phyloP scores from a whole-genome alignment of 768 basidiomycete genomes.

The Suillus variegatus region DNA sequence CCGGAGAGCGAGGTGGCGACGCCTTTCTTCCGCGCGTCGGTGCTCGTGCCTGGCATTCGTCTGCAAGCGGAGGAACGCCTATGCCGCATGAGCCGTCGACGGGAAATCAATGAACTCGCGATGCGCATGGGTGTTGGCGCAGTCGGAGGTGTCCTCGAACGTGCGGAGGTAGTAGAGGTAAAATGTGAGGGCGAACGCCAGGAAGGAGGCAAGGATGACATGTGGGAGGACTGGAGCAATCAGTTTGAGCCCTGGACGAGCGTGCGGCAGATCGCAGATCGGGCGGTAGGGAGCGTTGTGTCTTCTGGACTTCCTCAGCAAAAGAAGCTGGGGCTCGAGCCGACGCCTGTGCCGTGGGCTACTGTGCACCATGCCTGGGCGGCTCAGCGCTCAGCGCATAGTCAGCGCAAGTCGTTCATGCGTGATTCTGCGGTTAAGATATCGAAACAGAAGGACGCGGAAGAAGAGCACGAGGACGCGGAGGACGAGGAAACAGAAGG shows the following conservation, averaged over 20 bases:
- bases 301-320: slow-evolving; percentile 19
- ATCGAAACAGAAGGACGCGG: slow-evolving; percentile 34
- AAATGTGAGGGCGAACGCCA: slow-evolving; percentile 10
- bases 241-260: slow-evolving; percentile 67
- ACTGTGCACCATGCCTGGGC: slow-evolving; percentile 69
- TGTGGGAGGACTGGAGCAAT: slow-evolving; percentile 71
- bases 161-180: slow-evolving; percentile 10
- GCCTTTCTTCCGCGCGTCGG: slow-evolving; percentile 67
- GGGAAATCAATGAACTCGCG: slow-evolving; percentile 77
- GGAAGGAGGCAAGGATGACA: slow-evolving; percentile 23
- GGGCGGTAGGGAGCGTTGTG: slow-evolving; percentile 69
- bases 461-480: slow-evolving; percentile 32
- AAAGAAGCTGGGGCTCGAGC: slow-evolving; percentile 32
- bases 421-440: slow-evolving; percentile 46
- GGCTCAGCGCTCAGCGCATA: slow-evolving; percentile 48
- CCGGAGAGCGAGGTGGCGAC: slow-evolving; percentile 27
- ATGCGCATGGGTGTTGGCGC: slow-evolving; percentile 84
- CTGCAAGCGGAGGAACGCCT: slow-evolving; percentile 54
- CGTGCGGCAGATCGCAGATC: slow-evolving; percentile 74
- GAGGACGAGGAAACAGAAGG: slow-evolving; percentile 35
- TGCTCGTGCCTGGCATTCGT: slow-evolving; percentile 65
- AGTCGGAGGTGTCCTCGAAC: slow-evolving; percentile 66
- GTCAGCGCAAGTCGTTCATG: slow-evolving; percentile 61
- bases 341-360: slow-evolving; percentile 67
- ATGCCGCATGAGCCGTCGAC: slow-evolving; percentile 60